A percentile compares a stretch with the other conserved stretches of the same genome.
Evolutionary conservation across 1,139 yeast genomes (phyloP).

Genomic region (Taphrina wiesneri): DNA sequence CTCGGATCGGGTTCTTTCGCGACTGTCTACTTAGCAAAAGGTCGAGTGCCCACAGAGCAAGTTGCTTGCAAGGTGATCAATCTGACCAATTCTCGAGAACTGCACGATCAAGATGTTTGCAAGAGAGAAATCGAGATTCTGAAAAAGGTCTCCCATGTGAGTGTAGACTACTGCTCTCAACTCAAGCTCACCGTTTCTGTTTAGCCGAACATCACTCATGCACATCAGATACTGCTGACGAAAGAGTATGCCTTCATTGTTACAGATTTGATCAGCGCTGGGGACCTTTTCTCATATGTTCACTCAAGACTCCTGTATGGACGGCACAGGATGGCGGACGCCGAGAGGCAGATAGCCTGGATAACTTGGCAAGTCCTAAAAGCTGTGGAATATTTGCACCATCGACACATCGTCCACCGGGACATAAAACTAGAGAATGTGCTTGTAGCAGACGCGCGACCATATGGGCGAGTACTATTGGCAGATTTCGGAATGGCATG

Average conservation of each 20-base stretch:
- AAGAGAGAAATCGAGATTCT: constrained; percentile 41
- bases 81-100: constrained; percentile 30
- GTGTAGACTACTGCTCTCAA: background rate
- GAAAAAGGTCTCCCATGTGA: constrained; percentile 40
- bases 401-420: constrained; percentile 55
- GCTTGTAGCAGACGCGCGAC: constrained; percentile 55
- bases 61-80: constrained; percentile 43
- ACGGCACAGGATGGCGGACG: constrained; percentile 35
- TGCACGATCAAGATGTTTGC: constrained; percentile 37
- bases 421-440: constrained; percentile 61
- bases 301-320: constrained; percentile 15
- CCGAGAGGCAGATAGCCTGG: constrained; percentile 51
- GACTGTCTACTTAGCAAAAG: constrained; percentile 47
- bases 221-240: constrained; percentile 38
- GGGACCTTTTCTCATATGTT: constrained; percentile 65
- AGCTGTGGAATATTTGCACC: constrained; percentile 59
- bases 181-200: background rate
- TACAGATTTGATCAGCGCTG: constrained; percentile 50
- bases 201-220: constrained; percentile 42
- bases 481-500: constrained; percentile 73
- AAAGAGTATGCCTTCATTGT: constrained; percentile 37
- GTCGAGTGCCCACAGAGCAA: constrained; percentile 39
- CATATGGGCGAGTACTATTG: constrained; percentile 54
- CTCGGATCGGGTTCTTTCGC: constrained; percentile 68
- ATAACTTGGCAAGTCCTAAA: constrained; percentile 59